phyloP scores from a whole-genome alignment of 345 rosid species.

The Jatropha curcas region DNA sequence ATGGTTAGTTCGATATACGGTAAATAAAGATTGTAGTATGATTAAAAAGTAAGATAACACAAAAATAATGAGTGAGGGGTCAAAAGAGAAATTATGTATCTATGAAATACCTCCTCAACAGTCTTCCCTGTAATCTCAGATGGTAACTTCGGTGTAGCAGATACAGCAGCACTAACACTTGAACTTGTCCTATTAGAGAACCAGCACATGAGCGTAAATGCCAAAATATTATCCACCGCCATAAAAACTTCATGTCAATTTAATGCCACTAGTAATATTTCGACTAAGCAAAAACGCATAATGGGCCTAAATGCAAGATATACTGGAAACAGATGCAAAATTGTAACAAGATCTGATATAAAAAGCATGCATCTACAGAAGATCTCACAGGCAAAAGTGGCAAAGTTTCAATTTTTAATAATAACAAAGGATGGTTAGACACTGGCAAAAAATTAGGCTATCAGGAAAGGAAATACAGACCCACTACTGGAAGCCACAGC shows the following conservation, averaged over 20 bases:
- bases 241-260: neutral
- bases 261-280: neutral
- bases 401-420: neutral
- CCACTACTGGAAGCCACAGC: constrained; percentile 70
- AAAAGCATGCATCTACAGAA: neutral
- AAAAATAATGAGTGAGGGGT: neutral
- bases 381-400: neutral
- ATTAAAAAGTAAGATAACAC: too few species aligned
- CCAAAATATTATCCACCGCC: neutral
- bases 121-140: constrained; percentile 90
- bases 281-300: neutral
- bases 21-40: neutral
- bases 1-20: neutral
- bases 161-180: constrained; percentile 41
- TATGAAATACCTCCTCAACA: constrained; percentile 80
- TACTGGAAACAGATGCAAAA: neutral
- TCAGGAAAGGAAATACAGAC: constrained; percentile 43
- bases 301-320: neutral
- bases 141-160: constrained; percentile 70
- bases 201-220: neutral
- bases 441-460: neutral
- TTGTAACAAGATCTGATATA: neutral
- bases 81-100: neutral
- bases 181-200: constrained; percentile 54
- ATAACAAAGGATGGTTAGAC: neutral